Evolutionary conservation across 2,329 filamentous ascomycete genomes (phyloP), one percentile per base, ranked within the genome.

Genomic region (Apiospora aurea): DNA sequence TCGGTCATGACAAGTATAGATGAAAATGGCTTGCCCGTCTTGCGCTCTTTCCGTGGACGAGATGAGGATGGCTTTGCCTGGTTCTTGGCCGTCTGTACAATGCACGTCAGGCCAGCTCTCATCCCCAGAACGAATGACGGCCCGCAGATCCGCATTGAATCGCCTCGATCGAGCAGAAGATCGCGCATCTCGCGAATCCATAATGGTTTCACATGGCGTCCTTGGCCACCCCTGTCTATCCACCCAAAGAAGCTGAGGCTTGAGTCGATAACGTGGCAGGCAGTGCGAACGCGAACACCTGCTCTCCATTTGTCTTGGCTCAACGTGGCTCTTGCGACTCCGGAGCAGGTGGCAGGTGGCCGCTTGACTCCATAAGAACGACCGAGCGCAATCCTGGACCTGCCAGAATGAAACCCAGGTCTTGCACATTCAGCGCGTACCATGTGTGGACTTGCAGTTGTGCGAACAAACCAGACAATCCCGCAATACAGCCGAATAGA

Each of bases 41-140:
- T n/a, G 18, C 29, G 29, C 34, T 34, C 16, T 34, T 34, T 29
- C 16, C 53, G 18, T 61, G 26, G 53, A 18, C 21, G 38, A 21
- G 29, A 38, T 18, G 53, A 61, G 53, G 53, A 4, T 38, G 8
- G 18, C 18, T 3, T 61, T 61, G 16, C 13, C 14, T 34, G 18
- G 21, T 14, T 49, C 16, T 34, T 14, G 51, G 51, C 26, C 51
- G 5, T 61, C 53, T 38, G 53, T 18, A 18, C 29, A 34, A 34
- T 61, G 53, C 16, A 21, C 29, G n/a, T n/a, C 34, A 29, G 26
- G 53, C 26, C 53, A 29, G 26, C 53, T 7, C 13, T 34, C 53
- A 61, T 64, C 57, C 38, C 57, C 14, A 38, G 34, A 64, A 64
- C 34, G 57, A 64, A 64, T 64, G 57, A 64, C 41, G 34, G 21